These are phyloP conservation scores for Rubroshorea leprosula DNA, from an alignment of 345 rosid genomes.

Conservation along the genomic window DNA sequence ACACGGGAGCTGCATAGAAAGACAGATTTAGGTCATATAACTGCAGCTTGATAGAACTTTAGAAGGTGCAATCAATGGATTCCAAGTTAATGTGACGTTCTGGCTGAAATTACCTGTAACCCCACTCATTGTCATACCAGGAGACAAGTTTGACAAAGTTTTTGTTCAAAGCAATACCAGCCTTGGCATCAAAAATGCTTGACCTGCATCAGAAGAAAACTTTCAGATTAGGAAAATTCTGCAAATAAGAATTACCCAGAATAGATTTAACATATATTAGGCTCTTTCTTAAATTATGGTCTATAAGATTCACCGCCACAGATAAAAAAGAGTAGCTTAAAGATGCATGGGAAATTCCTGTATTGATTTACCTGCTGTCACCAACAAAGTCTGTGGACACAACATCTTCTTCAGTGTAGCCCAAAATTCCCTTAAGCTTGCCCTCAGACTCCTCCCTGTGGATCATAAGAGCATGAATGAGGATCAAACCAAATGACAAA, in stretches of 20 bases:
- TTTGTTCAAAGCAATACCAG: slow-evolving; percentile 71
- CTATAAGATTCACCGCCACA: too few relatives aligned
- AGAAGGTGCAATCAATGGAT: too few relatives aligned
- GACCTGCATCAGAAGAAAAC: slow-evolving; percentile 38
- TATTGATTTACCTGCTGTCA: slow-evolving; percentile 50
- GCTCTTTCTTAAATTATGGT: too few relatives aligned
- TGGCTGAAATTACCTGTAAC: slow-evolving; percentile 72
- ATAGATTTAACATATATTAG: neutral
- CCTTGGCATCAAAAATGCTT: slow-evolving; percentile 91
- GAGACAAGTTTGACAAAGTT: slow-evolving; percentile 68
- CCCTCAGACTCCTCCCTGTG: slow-evolving; percentile 73
- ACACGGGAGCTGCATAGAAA: slow-evolving; percentile 63
- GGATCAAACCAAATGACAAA: neutral
- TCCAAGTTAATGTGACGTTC: too few relatives aligned
- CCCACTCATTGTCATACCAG: slow-evolving; percentile 96
- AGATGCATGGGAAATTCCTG: too few relatives aligned
- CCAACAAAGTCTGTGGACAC: slow-evolving; percentile 84
- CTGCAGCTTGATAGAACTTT: too few relatives aligned
- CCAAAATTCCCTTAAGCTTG: slow-evolving; percentile 76
- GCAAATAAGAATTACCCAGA: neutral
- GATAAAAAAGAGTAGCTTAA: too few relatives aligned
- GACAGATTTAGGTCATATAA: neutral
- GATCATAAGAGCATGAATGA: neutral
- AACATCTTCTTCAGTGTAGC: slow-evolving; percentile 80
- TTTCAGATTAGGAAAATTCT: too few relatives aligned